Base-by-base conservation (phyloP, 768 basidiomycete genomes). In the Podaxis rugospora region DNA sequence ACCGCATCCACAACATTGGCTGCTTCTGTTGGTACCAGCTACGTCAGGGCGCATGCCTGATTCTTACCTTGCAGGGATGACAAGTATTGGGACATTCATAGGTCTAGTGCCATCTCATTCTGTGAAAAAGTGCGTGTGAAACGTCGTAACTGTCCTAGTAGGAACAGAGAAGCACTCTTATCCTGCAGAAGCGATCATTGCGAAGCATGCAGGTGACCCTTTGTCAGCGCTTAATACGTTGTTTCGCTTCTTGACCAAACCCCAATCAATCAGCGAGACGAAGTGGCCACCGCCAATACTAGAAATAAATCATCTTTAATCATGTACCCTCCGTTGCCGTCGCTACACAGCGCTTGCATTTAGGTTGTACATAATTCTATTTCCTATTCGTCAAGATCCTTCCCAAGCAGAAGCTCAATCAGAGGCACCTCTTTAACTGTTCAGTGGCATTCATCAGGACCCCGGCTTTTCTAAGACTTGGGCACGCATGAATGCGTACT, bases 101-200 rank as follows among this genome's bases (percentile, higher is more conserved):
- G 47, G 5, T 1, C 47, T 16, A 10, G 25, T 23, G 3, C 7
- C 21, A 49, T 49, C 23, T 25, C 21, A 21, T 5, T 44, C 5
- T 7, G n/a, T 44, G 42, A n/a, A 40, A 32, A 27, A 13, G 37
- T 3, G 39, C 40, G 40, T 55, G 54, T 44, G 54, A 55, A 35
- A 13, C 9, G 7, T 27, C 27, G 44, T 47, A n/a, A 44, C 55
- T 23, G 55, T 35, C 14, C 32, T 9, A 6, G 21, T 55, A 55
- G 54, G 55, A 55, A 32, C 55, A 46, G 55, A 56, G 55, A 56
- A 56, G 42, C 44, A 46, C n/a, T 32, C 28, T 9, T 32, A 32
- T 32, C 28, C 28, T 9, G 28, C 28, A 7, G 7, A 25, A 28
- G 37, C 18, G 18, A 37, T 23, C 28, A 46, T 13, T 42, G 9